phyloP scores from a whole-genome alignment of 2,329 filamentous ascomycete species.

The Knoxdaviesia proteae region DNA sequence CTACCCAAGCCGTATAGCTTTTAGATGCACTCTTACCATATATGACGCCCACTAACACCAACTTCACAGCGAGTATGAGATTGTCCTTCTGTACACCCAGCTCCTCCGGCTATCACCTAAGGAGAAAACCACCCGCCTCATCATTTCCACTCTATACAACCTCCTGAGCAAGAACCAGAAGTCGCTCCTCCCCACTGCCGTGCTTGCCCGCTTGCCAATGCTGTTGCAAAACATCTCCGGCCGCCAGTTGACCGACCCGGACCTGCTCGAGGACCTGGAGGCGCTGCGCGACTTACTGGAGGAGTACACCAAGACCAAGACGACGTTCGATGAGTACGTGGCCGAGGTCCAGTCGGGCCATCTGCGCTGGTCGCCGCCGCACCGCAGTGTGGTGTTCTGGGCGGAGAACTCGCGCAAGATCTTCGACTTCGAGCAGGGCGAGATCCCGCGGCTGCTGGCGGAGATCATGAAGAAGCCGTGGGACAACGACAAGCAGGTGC shows the following conservation, averaged over 20 bases:
- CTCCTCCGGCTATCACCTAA: constrained; percentile 84
- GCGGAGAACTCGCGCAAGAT: constrained; percentile 76
- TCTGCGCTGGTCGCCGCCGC: constrained; percentile 79
- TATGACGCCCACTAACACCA: background rate
- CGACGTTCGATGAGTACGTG: constrained; percentile 73
- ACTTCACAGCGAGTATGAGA: constrained; percentile 59
- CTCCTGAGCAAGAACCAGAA: constrained; percentile 51
- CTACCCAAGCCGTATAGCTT: background rate
- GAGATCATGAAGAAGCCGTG: constrained; percentile 58
- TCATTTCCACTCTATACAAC: constrained; percentile 77
- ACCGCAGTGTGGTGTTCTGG: constrained; percentile 77
- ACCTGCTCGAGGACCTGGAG: constrained; percentile 41
- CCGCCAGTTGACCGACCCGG: constrained; percentile 42
- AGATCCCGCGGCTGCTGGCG: constrained; percentile 59
- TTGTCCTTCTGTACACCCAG: constrained; percentile 79
- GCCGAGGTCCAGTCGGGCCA: constrained; percentile 74
- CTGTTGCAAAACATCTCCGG: constrained; percentile 41
- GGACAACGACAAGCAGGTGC: constrained; percentile 66
- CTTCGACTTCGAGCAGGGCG: constrained; percentile 62
- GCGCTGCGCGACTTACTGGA: constrained; percentile 41
- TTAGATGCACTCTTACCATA: background rate
- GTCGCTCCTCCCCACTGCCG: constrained; percentile 62
- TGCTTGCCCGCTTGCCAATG: constrained; percentile 60
- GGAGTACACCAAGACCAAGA: constrained; percentile 49
- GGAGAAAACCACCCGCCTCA: constrained; percentile 86